Percentiles rank a stretch among this genome's conserved stretches.
Conservation (phyloP, 805 yeast species). For the Candida qinlingensis region DNA sequence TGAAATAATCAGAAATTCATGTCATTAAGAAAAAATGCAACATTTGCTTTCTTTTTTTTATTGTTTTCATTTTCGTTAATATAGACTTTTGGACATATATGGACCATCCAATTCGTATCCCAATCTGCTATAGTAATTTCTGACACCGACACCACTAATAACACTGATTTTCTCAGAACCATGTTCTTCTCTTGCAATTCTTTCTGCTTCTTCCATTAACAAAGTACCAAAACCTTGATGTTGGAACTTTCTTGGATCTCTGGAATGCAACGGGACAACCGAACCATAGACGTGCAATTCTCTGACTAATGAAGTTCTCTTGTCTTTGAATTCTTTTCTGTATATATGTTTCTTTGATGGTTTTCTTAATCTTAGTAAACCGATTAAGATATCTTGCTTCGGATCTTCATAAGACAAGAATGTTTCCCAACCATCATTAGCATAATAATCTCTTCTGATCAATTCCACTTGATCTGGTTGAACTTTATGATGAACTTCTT, state of each 20-base stretch:
- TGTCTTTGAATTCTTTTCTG: constrained; percentile 78
- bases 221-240: constrained; percentile 98
- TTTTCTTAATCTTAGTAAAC: constrained; percentile 79
- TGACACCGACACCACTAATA: constrained; percentile 95
- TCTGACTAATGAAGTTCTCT: constrained; percentile 91
- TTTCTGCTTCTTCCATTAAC: constrained; percentile 96
- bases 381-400: constrained; percentile 90
- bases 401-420: constrained; percentile 96
- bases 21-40: no score
- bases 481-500: constrained; percentile 95
- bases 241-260: constrained; percentile 97
- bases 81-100: constrained; percentile 75
- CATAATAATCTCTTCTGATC: constrained; percentile 91
- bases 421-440: constrained; percentile 99
- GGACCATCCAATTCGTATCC: constrained; percentile 96
- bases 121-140: constrained; percentile 88
- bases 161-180: constrained; percentile 89
- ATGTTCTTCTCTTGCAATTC: constrained; percentile 93
- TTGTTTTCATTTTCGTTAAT: not conserved
- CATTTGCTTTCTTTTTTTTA: not conserved
- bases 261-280: constrained; percentile 91
- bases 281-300: constrained; percentile 97
- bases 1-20: no score
- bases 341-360: constrained; percentile 87
- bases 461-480: constrained; percentile 96